Conservation (phyloP, 2,329 filamentous ascomycete genomes). For the Lizonia empirigonia region DNA sequence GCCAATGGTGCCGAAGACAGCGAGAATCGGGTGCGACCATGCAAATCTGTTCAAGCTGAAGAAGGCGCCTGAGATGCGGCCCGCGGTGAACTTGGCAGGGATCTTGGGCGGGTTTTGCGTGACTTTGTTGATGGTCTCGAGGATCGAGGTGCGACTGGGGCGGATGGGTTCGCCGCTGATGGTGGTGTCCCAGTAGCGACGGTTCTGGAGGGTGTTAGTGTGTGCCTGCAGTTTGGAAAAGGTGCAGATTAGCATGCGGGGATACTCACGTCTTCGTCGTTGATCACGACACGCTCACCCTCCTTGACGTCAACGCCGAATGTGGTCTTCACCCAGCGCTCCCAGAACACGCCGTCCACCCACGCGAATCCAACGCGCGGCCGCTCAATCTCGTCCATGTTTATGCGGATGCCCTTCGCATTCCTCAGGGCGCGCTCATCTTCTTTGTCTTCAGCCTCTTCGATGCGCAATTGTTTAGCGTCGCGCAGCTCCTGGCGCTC, state of each 20-base stretch:
- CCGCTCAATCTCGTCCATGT: slow-evolving; percentile 83
- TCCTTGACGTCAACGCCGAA: slow-evolving; percentile 87
- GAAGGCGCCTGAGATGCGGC: slow-evolving; percentile 72
- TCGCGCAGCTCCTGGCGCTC: slow-evolving; percentile 93
- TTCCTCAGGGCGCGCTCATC: slow-evolving; percentile 84
- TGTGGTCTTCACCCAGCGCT: slow-evolving; percentile 93
- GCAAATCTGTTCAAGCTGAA: slow-evolving; percentile 50
- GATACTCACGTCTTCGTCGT: slow-evolving; percentile 86
- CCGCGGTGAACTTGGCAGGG: slow-evolving; percentile 77
- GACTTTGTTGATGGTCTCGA: slow-evolving; percentile 80
- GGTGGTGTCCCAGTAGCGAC: slow-evolving; percentile 92
- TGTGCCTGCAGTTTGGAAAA: background rate
- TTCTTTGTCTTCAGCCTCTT: slow-evolving; percentile 91
- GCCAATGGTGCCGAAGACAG: slow-evolving; percentile 62
- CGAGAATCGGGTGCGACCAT: slow-evolving; percentile 53
- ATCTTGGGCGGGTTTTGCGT: slow-evolving; percentile 72
- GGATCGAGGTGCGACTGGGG: slow-evolving; percentile 85
- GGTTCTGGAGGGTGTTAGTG: slow-evolving; percentile 64
- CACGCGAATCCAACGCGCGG: slow-evolving; percentile 95
- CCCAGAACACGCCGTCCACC: slow-evolving; percentile 97
- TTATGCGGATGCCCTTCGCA: slow-evolving; percentile 89
- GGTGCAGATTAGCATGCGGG: background rate
- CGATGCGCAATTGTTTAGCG: slow-evolving; percentile 91
- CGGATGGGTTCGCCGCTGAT: slow-evolving; percentile 88
- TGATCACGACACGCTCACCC: slow-evolving; percentile 92